Evolutionary conservation across 306 rosid species (phyloP).

Genomic region (Phaseolus lunatus): DNA sequence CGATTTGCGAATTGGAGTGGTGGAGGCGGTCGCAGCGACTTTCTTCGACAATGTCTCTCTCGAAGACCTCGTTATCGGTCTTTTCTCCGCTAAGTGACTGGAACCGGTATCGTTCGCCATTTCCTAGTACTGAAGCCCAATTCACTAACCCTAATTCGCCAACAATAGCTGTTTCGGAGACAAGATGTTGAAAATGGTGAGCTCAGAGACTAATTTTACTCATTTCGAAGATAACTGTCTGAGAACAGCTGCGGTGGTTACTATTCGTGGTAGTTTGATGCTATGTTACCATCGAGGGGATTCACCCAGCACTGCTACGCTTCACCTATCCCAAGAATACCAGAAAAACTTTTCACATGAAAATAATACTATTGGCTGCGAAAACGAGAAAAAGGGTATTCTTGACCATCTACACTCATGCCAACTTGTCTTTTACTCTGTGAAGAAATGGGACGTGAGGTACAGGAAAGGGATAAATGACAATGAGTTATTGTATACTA

Average conservation of each 20-base stretch:
- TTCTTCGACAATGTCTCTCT: conserved; percentile 41
- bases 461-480: no score
- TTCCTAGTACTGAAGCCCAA: neutral
- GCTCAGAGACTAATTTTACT: no score
- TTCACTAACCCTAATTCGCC: conserved; percentile 29
- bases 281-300: neutral
- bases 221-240: no score
- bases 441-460: no score
- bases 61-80: conserved; percentile 47
- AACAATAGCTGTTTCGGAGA: neutral
- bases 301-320: neutral
- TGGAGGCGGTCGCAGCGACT: neutral
- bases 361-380: neutral
- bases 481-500: no score
- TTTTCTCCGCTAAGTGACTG: neutral
- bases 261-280: no score
- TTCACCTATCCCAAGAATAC: neutral
- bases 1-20: conserved; percentile 17
- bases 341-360: neutral
- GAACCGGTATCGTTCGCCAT: neutral
- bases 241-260: no score
- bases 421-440: no score
- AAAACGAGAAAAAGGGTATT: neutral
- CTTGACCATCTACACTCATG: neutral
- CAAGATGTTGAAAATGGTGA: neutral